Evolutionary conservation across 2,329 filamentous ascomycete species (phyloP).

Genomic region (Cladosporium sp.): DNA sequence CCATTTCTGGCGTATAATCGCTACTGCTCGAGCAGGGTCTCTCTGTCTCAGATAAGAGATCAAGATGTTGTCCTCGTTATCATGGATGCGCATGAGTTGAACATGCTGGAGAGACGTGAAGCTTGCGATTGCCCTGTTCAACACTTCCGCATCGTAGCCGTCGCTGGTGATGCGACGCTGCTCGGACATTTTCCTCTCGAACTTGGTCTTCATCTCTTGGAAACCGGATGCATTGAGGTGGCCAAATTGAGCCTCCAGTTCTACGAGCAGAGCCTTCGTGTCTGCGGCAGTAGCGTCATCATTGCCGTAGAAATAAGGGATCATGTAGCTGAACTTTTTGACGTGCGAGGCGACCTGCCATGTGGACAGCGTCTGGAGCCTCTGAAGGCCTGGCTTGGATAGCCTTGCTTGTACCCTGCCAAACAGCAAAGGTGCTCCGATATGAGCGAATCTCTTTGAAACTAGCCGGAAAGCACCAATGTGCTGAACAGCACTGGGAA

Average conservation of each 20-base stretch:
- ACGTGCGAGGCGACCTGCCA: conserved; percentile 56
- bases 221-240: conserved; percentile 37
- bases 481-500: conserved; percentile 45
- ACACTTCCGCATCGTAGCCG: conserved; percentile 52
- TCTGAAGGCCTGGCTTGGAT: conserved; percentile 50
- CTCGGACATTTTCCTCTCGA: conserved; percentile 49
- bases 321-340: conserved; percentile 61
- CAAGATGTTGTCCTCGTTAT: conserved; percentile 58
- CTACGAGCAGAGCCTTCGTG: conserved; percentile 23
- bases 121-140: conserved; percentile 56
- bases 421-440: conserved; percentile 54
- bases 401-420: conserved; percentile 54
- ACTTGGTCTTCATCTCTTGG: conserved; percentile 38
- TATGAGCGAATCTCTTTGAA: conserved; percentile 51
- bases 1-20: conserved; percentile 59
- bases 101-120: conserved; percentile 65
- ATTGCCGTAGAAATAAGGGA: conserved; percentile 59
- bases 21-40: conserved; percentile 39
- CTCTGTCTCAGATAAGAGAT: conserved; percentile 53
- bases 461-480: conserved; percentile 50
- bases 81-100: conserved; percentile 63
- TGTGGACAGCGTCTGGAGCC: conserved; percentile 51
- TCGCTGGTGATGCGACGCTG: conserved; percentile 53
- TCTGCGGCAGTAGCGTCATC: conserved; percentile 46
- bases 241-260: conserved; percentile 33